Evolutionary conservation across 2,329 filamentous ascomycete species (phyloP), one percentile per base, ranked within the genome.

Genomic region (Tympanopsis confertula): DNA sequence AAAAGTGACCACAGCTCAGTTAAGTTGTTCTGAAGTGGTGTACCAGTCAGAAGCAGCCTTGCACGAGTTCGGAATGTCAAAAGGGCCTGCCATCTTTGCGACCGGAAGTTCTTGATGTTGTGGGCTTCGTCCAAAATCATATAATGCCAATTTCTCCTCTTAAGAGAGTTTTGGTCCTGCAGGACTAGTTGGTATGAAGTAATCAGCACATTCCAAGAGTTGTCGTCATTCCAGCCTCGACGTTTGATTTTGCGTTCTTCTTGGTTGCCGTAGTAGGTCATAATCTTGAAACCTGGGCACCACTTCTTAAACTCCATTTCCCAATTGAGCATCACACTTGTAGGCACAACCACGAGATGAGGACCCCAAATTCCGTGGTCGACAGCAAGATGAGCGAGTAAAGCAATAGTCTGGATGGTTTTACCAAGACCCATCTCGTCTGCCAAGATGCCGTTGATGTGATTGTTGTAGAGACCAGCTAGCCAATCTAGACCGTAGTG

Each of bases 231-330:
- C 91, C 91, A 98, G 2, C 91, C 89, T 51, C 82, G 78, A 19
- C 93, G 82, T 58, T 96, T 96, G 46, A 81, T 71, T 55, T 86
- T 88, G 35, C 91, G 81, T 59, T 98, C 91, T 47, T 95, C 87
- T 49, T 88, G 83, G 30, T 82, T 86, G 32, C 93, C 91, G 54
- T 96, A 98, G 62, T 98, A 98, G 0, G 88, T 91, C 41, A 98
- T 68, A 39, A 98, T 94, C 55, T 95, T 96, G 68, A 98, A 98
- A 0, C 91, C 89, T 3, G 93, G 91, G 40, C 88, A 86, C 77
- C 89, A 98, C 56, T 98, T 98, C 54, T 96, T 96, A 70, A 98
- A 98, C 59, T 98, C 91, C 83, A 96, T 96, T 57, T 98, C 93
- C 91, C 91, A 98, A 54, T 98, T 98, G 45, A 98, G 75, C 71